Conservation (phyloP, 495 filamentous ascomycete genomes). For the Chaetomium tenue region DNA sequence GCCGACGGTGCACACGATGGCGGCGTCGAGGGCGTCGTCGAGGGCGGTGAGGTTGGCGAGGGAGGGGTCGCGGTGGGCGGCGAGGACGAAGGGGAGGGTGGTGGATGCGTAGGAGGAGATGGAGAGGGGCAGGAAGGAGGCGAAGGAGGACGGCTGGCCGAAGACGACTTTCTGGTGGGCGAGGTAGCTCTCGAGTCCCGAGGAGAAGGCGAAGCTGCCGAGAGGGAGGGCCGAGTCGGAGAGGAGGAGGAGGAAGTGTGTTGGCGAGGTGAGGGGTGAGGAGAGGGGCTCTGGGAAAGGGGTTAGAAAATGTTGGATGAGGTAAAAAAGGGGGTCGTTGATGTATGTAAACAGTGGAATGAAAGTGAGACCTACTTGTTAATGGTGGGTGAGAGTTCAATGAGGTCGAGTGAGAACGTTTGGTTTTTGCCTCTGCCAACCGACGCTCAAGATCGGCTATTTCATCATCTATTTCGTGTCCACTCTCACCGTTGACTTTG, state of each 20-base stretch:
- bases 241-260: conserved; percentile 84
- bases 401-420: conserved; percentile 6
- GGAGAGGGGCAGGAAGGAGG: conserved; percentile 75
- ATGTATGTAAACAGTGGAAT: too few species aligned
- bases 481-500: background rate
- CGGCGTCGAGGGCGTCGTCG: conserved; percentile 85
- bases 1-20: conserved; percentile 80
- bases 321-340: background rate
- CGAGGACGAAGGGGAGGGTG: conserved; percentile 79
- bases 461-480: conserved; percentile 29
- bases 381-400: conserved; percentile 9
- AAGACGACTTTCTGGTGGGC: conserved; percentile 61
- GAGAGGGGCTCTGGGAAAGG: conserved; percentile 7
- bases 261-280: conserved; percentile 28
- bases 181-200: conserved; percentile 89
- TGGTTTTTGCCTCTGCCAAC: conserved; percentile 38
- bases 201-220: conserved; percentile 95
- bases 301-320: background rate
- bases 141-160: conserved; percentile 51
- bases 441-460: conserved; percentile 42
- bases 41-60: conserved; percentile 51
- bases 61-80: conserved; percentile 64
- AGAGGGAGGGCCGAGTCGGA: conserved; percentile 94
- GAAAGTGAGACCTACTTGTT: conserved; percentile 3
- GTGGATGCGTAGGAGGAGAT: conserved; percentile 74